Evolutionary conservation across 306 rosid genomes (phyloP), one percentile per base, ranked within the genome.

Genomic region (Glycine soja): DNA sequence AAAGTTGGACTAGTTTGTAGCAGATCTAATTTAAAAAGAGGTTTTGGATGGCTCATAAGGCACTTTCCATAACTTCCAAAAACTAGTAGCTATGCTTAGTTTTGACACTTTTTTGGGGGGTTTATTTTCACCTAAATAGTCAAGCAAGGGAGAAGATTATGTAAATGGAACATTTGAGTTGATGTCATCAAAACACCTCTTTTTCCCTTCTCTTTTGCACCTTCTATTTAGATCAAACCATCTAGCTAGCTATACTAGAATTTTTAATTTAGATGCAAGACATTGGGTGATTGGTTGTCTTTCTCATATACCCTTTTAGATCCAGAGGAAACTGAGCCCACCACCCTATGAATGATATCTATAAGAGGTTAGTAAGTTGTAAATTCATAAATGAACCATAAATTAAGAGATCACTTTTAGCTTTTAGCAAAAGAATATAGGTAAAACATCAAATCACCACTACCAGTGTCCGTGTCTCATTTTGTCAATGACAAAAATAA

Each of bases 21-120:
- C 12, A 46, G 71, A 83, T 83, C 76, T 78, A 72, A 53, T 56
- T 42, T 15, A 14, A 19, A 65, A 34, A 15, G 7, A n/a, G 53
- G 40, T 73, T 54, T 73, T 65, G 42, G 51, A 32, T 54, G 74
- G 13, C 9, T 19, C 62, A 66, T 11, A 43, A 64, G n/a, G 70
- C 32, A 15, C 46, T 61, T 70, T 12, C 69, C 16, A 11, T 3
- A 40, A 47, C 47, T 67, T 16, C 0, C 0, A 50, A 18, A 76
- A 43, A 34, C 8, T 24, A 48, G 8, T 8, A 57, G 34, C 45
- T 58, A 69, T 74, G 67, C 40, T 67, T 67, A 40, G 18, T 3
- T 14, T 58, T 14, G 8, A 4, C 8, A 5, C 42, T 48, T 46
- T 34, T 74, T 19, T 68, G 30, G 30, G 30, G 30, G 30, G 30